Evolutionary conservation across 2,329 filamentous ascomycete genomes (phyloP), one percentile per base, ranked within the genome.

Genomic region (Botrytis deweyae): DNA sequence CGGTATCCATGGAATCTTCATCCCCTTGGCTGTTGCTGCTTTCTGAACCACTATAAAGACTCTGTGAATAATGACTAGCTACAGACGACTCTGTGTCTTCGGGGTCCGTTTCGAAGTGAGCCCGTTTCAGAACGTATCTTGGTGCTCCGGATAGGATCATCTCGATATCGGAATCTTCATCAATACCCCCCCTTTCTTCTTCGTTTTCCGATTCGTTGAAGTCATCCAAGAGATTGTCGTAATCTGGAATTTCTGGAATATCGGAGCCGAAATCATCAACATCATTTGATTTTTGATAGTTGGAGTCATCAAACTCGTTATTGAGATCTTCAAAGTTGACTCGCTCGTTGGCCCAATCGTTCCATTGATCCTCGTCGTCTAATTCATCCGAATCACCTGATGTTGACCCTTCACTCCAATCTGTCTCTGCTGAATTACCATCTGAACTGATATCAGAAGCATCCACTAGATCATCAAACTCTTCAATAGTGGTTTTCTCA

Each of bases 351-450:
- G 44, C 44, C 70, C 59, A 64, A 36, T 72, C 59, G 29, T 72
- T 72, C 59, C 70, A 72, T 38, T 72, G 59, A n/a, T 64, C 70
- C 16, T 72, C 36, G 9, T 72, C 70, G 7, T 65, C 70, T 25
- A 65, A 46, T 20, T 65, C 59, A 25, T 72, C 44, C 1, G n/a
- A 22, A 25, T 65, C 70, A 7, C 33, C 69, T 10, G 58, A 18
- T 29, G 44, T 58, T 40, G 70, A 72, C 18, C 59, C 61, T 44
- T 72, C 70, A 42, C 61, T 72, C 61, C 70, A 72, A 16, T 65
- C 70, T 20, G 36, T 64, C 25, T 72, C 61, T 3, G 70, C 59
- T 10, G 70, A 64, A 38, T 65, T 72, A 7, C n/a, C 33, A 33
- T 72, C 61, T 8, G 70, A 72, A 33, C 59, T 58, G 25, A 40